A percentile compares a stretch with the other conserved stretches of the same genome.
Evolutionary conservation across 257 asterid genomes (phyloP).

Genomic region (Phtheirospermum japonicum): DNA sequence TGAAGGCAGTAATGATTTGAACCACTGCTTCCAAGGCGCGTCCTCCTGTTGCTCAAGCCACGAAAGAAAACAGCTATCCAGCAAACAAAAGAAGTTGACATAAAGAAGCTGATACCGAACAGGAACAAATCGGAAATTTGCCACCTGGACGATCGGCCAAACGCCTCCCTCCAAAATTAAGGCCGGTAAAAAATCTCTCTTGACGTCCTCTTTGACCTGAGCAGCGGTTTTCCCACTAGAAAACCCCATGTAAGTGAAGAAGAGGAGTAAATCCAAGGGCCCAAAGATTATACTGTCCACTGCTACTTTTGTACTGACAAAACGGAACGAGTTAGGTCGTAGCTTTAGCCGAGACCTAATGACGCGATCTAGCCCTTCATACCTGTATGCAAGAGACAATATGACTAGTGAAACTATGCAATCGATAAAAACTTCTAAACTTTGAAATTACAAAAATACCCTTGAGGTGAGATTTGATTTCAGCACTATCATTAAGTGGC

Average conservation of each 20-base stretch:
- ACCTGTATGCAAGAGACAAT: constrained; percentile 43
- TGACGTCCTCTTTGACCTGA: constrained; percentile 74
- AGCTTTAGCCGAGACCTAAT: constrained; percentile 53
- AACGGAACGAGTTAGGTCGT: no score
- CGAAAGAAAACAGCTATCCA: constrained; percentile 86
- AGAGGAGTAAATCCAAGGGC: constrained; percentile 68
- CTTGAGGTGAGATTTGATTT: background rate
- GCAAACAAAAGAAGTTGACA: constrained; percentile 72
- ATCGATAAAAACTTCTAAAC: background rate
- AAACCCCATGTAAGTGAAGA: constrained; percentile 81
- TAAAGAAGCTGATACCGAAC: constrained; percentile 76
- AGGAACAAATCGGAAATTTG: constrained; percentile 74
- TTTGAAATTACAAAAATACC: background rate
- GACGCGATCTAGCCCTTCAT: constrained; percentile 65
- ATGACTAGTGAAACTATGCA: no score
- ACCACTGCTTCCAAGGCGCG: constrained; percentile 80
- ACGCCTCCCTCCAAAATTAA: constrained; percentile 68
- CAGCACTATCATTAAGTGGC: no score
- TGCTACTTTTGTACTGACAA: constrained; percentile 79
- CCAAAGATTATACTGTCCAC: constrained; percentile 75
- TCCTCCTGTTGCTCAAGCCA: constrained; percentile 86
- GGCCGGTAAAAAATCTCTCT: constrained; percentile 78
- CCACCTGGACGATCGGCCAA: constrained; percentile 83
- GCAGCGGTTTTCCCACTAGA: constrained; percentile 59
- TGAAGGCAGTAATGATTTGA: constrained; percentile 40